Conservation (phyloP, 345 rosid species). For the Boechera stricta region DNA sequence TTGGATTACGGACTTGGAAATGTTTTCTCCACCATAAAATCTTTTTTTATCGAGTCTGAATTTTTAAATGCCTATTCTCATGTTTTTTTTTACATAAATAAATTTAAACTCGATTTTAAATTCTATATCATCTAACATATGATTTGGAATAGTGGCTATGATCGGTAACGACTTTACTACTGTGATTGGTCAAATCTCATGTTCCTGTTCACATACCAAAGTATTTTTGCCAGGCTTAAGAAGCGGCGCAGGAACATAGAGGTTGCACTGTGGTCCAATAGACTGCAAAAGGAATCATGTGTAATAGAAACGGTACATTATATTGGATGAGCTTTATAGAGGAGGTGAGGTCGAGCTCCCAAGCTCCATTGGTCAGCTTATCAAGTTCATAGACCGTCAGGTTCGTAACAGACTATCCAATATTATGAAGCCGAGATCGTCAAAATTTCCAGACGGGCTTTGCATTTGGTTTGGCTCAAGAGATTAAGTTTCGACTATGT, state of each 20-base stretch:
- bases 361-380: too few relatives aligned
- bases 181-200: neutral
- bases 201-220: conserved; percentile 54
- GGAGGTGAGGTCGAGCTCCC: neutral
- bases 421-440: too few relatives aligned
- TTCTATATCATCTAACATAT: neutral
- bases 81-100: neutral
- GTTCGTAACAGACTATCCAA: too few relatives aligned
- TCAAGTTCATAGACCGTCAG: too few relatives aligned
- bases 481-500: too few relatives aligned
- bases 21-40: neutral
- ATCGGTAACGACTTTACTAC: too few relatives aligned
- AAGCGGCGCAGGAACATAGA: conserved; percentile 79
- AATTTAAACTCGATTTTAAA: too few relatives aligned
- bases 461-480: too few relatives aligned
- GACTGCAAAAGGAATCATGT: conserved; percentile 55
- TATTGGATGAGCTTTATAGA: neutral
- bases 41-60: neutral
- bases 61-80: neutral
- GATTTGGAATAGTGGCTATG: neutral
- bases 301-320: conserved; percentile 1
- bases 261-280: conserved; percentile 85
- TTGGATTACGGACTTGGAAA: neutral
- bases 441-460: too few relatives aligned
- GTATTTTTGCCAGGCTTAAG: conserved; percentile 65